phyloP scores from a whole-genome alignment of 176 grass and related monocot species.

The Alopecurus myosuroides region DNA sequence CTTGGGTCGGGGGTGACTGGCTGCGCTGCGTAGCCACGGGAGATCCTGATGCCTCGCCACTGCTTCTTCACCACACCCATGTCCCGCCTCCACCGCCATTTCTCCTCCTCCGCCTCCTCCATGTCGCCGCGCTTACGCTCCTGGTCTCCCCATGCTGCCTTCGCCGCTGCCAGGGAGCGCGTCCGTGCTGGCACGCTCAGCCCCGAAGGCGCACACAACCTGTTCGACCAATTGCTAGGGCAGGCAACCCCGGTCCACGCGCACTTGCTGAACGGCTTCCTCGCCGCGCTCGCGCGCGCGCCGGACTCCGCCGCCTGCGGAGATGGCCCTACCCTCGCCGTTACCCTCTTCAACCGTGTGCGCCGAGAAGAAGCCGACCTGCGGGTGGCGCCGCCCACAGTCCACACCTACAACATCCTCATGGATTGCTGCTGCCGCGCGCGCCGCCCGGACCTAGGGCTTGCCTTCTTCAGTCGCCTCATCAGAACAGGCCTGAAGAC shows the following conservation, averaged over 20 bases:
- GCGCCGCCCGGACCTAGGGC: not conserved
- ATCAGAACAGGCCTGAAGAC: not conserved
- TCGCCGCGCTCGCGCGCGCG: not conserved
- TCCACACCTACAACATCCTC: not conserved
- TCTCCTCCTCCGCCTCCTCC: not conserved
- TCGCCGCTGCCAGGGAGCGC: not conserved
- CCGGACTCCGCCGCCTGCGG: not conserved
- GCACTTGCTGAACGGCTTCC: not conserved
- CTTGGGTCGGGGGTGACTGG: too few relatives aligned
- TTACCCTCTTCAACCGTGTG: not conserved
- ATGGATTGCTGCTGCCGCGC: not conserved
- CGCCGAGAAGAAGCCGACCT: not conserved
- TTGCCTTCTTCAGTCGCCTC: not conserved
- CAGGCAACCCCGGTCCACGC: not conserved
- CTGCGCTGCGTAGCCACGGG: too few relatives aligned
- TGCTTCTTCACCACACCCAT: not conserved
- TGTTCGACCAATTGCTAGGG: not conserved
- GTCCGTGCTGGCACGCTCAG: not conserved
- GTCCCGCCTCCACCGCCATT: not conserved
- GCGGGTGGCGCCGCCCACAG: not conserved
- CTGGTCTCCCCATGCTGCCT: not conserved
- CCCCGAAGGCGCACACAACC: not conserved
- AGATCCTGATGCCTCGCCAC: too few relatives aligned
- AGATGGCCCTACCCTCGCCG: not conserved
- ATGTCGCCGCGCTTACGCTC: not conserved